Base-by-base conservation (phyloP, 257 asterid species). In the Ocimum tenuiflorum region DNA sequence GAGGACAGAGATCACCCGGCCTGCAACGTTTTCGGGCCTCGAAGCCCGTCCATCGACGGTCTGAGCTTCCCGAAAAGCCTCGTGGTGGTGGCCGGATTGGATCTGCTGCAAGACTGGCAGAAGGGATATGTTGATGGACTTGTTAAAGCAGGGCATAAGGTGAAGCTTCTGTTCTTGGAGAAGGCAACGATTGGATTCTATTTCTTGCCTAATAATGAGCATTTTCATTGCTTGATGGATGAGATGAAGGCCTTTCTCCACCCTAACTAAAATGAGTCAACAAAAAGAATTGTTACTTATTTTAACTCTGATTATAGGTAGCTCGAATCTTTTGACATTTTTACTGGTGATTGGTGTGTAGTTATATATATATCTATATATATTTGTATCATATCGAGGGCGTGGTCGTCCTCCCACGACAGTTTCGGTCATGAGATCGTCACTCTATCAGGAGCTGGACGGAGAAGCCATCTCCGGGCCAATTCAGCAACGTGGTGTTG, bases 1-100 rank as follows among this genome's bases (percentile, higher is more conserved):
- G 91, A 85, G 24, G 91, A 87, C 60, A 69, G 96, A 27, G 95
- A 89, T 53, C 96, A 89, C 63, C 96, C 96, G 0, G 95, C 96
- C 0, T 89, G 95, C 61, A 89, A 89, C 19, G 86, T 83, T 9
- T 87, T 87, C 3, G 96, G 96, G 0, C 91, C 86, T 0, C 74
- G 88, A 55, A 67, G 91, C n/a, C 59, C 23, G 53, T 73, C 63
- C 35, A 65, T 89, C 1, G 73, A 75, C 43, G 86, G 80, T 0
- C 47, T 87, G 0, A 57, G 67, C 17, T 82, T 89, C 14, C 86
- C 95, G 0, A 89, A 81, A 68, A 85, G 86, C 53, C 75, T 89
- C 1, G 94, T 87, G 0, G 97, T 89, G 1, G 95, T 89, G 70
- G 91, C 97, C 0, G 97, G 97, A 3, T 75, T 89, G 73, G 97